Base-by-base conservation (phyloP, 345 rosid species). In the Erysimum cheiranthoides region DNA sequence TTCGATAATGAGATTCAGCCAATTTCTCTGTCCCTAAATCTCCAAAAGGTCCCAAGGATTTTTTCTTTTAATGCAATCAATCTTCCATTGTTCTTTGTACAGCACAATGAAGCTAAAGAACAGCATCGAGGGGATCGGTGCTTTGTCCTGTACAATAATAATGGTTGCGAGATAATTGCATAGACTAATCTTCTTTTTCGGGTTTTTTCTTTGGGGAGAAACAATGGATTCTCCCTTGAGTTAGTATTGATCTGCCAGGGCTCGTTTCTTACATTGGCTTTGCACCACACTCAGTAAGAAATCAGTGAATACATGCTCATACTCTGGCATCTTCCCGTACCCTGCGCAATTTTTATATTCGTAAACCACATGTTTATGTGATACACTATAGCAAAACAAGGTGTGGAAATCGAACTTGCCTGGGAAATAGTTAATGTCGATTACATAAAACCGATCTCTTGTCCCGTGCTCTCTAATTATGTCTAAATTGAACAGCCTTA, bases 391-490 rank as follows among this genome's bases (percentile, higher is more conserved):
- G 25, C 2, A 14, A 27, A 39, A n/a, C n/a, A 53, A n/a, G 14
- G 21, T 10, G 10, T 13, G 58, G 34, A 27, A 25, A 38, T 14
- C 9, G 13, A 70, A 92, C 95, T 61, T 61, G 49, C 66, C 49
- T 51, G 97, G 95, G 66, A 92, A 89, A 84, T 92, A 92, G 74
- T 92, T 92, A 25, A 92, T 88, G 84, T 88, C 95, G 13, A 92
- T 88, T 60, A 89, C 92, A 73, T 85, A 92, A 67, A 82, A 92
- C 57, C 49, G 90, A 75, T 92, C 89, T 71, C 85, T 78, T 13
- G 81, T 84, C 59, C 92, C 93, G 56, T 86, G 90, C 73, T 92
- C 97, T 66, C 93, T 80, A 54, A 92, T 88, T 11, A 92, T 86
- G 71, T 89, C 97, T 65, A 92, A 80, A 80, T 92, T 89, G 84